Percentiles rank a stretch among this genome's conserved stretches.
phyloP scores from a whole-genome alignment of 176 grass and related monocot genomes.

The Hsuehochloa calcarea region DNA sequence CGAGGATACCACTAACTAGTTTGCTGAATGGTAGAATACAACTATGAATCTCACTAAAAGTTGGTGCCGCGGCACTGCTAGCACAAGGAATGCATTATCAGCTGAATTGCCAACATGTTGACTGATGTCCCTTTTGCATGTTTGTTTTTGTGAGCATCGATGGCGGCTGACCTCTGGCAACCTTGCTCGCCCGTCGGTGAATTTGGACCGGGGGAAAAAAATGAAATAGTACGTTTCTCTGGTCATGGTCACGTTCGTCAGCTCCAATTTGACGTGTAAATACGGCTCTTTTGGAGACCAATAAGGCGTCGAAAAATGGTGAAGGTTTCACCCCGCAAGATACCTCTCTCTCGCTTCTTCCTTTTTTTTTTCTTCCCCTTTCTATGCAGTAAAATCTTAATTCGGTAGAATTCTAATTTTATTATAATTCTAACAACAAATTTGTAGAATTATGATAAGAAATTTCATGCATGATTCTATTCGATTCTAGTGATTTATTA shows the following conservation, averaged over 20 bases:
- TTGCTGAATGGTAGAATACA: no score
- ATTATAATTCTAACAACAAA: no score
- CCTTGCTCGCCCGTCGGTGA: background rate
- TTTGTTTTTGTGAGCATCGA: background rate
- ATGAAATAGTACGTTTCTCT: background rate
- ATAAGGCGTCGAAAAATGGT: conserved; percentile 31
- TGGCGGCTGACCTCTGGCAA: conserved; percentile 22
- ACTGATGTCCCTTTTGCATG: background rate
- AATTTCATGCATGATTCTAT: no score
- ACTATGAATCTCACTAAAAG: background rate
- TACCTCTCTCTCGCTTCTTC: background rate
- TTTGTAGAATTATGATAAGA: no score
- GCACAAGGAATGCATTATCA: background rate
- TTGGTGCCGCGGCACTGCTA: background rate
- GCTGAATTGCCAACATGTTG: background rate
- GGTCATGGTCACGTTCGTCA: conserved; percentile 2
- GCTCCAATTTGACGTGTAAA: background rate
- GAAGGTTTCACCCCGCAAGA: background rate
- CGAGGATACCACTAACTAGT: background rate
- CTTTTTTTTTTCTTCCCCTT: no score
- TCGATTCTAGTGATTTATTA: no score
- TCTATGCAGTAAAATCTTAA: no score
- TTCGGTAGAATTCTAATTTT: no score
- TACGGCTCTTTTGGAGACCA: conserved; percentile 15
- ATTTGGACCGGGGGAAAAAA: background rate